Conservation (phyloP, 352 stramenopile species). For the Thalassiosira hispida region DNA sequence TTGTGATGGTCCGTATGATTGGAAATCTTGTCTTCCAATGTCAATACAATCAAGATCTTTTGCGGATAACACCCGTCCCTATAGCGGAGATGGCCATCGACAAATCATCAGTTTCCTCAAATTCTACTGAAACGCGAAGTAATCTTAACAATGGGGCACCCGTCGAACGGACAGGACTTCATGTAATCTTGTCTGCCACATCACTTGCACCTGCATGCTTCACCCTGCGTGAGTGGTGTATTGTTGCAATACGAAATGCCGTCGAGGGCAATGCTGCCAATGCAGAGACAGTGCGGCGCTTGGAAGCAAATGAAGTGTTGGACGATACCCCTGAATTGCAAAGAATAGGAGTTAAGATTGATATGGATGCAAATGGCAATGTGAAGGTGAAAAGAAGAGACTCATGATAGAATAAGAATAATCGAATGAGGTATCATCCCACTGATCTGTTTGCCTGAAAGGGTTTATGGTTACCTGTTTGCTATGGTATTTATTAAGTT, state of each 20-base stretch:
- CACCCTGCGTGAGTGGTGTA: constrained; percentile 79
- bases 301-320: constrained; percentile 71
- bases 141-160: constrained; percentile 9
- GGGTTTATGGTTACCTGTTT: too few relatives aligned
- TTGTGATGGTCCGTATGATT: constrained; percentile 67
- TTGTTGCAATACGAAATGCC: constrained; percentile 81
- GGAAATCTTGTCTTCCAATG: constrained; percentile 79
- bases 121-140: constrained; percentile 1
- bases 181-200: constrained; percentile 82
- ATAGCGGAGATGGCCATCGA: not conserved
- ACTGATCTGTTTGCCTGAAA: too few relatives aligned
- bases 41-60: constrained; percentile 73
- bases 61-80: constrained; percentile 63
- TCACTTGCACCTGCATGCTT: constrained; percentile 76
- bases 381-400: constrained; percentile 54
- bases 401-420: constrained; percentile 10
- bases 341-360: constrained; percentile 68
- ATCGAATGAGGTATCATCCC: too few relatives aligned
- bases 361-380: constrained; percentile 75
- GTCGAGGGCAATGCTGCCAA: constrained; percentile 76
- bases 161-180: constrained; percentile 60
- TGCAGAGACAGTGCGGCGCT: constrained; percentile 56
- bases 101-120: constrained; percentile 6
- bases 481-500: too few relatives aligned
- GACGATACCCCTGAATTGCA: constrained; percentile 63